Evolutionary conservation across 2,329 filamentous ascomycete genomes (phyloP), one percentile per base, ranked within the genome.

Genomic region (Claviceps africana): DNA sequence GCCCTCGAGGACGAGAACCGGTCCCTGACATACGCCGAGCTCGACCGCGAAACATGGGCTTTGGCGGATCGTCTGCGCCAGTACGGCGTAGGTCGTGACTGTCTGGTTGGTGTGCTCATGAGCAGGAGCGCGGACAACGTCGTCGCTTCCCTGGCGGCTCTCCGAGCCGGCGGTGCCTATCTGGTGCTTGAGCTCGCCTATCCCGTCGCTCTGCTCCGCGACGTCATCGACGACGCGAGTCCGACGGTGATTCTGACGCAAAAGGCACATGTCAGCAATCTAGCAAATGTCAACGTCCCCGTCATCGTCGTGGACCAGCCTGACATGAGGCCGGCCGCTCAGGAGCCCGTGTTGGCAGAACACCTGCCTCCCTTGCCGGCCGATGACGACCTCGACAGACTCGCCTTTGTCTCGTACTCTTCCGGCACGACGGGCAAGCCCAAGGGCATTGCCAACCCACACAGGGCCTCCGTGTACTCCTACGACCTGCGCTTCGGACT

Each of bases 381-480:
- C 0, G 78, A 83, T 8, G 74, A 82, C 60, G 86, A 90, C 61
- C 67, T 90, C 51, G 85, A 89, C 56, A 76, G 82, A 44, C 73
- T 90, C 21, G 81, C 83, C 19, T 91, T 90, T 63, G 85, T 90
- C n/a, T 85, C 84, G 1, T 89, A 89, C 66, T 87, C 84, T 1
- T 87, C 83, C 4, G 85, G 85, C 37, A 88, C 85, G 0, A 89
- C 85, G 1, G 85, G 85, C 57, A 81, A 81, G 56, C 85, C 85
- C n/a, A 89, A 89, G 66, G 85, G 85, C 51, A 90, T 91, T 62
- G 84, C 83, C 51, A 90, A 90, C 63, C 82, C 85, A 2, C 86
- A 90, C 64, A 74, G 79, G 60, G 86, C 86, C 17, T 74, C 86
- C 0, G 82, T 90, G 1, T 75, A 78, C 30, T 90, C 86, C 7